Conservation (phyloP, 1,284 basidiomycete genomes). For the Trametes sp. region DNA sequence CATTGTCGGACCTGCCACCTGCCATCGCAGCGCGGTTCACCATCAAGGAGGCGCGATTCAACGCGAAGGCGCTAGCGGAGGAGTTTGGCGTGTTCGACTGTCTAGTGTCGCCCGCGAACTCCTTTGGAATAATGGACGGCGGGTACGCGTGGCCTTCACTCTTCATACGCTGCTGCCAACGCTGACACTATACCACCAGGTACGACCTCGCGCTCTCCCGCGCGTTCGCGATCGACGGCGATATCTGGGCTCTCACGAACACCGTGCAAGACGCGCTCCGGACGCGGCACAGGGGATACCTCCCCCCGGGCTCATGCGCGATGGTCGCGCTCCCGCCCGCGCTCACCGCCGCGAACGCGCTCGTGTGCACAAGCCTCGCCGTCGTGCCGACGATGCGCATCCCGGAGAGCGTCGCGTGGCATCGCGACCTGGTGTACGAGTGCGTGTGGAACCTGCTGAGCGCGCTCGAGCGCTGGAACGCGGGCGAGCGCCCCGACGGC, state of each 20-base stretch:
- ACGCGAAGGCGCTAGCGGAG: conserved; percentile 14
- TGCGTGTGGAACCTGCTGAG: conserved; percentile 37
- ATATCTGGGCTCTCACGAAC: conserved; percentile 34
- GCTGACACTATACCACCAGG: conserved; percentile 3
- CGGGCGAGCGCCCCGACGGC: conserved; percentile 10
- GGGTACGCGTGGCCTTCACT: conserved; percentile 14
- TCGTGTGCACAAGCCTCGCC: conserved; percentile 29
- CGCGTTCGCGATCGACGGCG: conserved; percentile 25
- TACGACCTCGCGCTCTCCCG: conserved; percentile 35
- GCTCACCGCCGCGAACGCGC: conserved; percentile 29
- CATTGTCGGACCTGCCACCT: conserved; percentile 10
- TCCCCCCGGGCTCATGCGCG: conserved; percentile 34
- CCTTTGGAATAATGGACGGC: conserved; percentile 32
- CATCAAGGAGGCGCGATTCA: conserved; percentile 21
- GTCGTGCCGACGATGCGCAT: conserved; percentile 38
- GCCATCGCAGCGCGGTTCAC: conserved; percentile 14
- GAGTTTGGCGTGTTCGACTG: conserved; percentile 29
- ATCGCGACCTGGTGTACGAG: conserved; percentile 40
- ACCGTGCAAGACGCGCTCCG: conserved; percentile 33
- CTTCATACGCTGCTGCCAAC: not conserved
- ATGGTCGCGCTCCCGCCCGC: conserved; percentile 31
- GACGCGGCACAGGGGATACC: conserved; percentile 31
- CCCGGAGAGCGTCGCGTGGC: conserved; percentile 33
- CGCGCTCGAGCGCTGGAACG: conserved; percentile 36
- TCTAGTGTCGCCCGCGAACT: conserved; percentile 33